phyloP scores from a whole-genome alignment of 75 land plant species.

The Pinus albicaulis region DNA sequence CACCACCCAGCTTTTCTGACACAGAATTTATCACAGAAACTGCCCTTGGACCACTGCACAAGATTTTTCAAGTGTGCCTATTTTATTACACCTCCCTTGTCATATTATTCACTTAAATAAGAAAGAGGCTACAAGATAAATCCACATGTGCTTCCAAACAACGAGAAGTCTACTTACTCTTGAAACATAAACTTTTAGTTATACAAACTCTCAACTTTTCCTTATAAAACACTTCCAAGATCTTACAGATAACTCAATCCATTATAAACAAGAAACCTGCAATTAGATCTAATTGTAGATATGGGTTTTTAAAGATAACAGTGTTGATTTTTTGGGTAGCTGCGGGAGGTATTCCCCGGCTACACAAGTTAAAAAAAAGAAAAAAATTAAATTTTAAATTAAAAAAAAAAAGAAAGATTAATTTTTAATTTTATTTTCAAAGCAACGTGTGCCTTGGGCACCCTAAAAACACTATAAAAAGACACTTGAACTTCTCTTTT shows the following conservation, averaged over 20 bases:
- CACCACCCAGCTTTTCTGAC: conserved; percentile 87
- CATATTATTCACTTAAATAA: neutral
- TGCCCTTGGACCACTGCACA: conserved; percentile 91
- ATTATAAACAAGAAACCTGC: neutral
- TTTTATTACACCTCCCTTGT: neutral
- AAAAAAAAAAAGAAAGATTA: too few relatives aligned
- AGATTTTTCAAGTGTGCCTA: neutral
- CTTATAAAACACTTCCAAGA: neutral
- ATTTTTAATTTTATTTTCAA: too few relatives aligned
- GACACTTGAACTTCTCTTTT: too few relatives aligned
- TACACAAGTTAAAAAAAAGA: too few relatives aligned
- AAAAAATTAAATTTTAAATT: too few relatives aligned
- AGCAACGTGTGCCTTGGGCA: too few relatives aligned
- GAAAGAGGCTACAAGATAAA: neutral
- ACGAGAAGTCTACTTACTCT: neutral
- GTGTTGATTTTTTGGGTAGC: too few relatives aligned
- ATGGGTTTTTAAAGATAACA: neutral
- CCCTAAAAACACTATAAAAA: too few relatives aligned
- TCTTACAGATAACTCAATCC: neutral
- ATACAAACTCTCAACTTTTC: neutral
- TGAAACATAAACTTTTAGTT: neutral
- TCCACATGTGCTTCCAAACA: neutral
- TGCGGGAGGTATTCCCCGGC: too few relatives aligned
- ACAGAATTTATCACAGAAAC: conserved; percentile 76
- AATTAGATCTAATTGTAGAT: neutral